Evolutionary conservation across 306 rosid species (phyloP).

Genomic region (Lablab purpureus): DNA sequence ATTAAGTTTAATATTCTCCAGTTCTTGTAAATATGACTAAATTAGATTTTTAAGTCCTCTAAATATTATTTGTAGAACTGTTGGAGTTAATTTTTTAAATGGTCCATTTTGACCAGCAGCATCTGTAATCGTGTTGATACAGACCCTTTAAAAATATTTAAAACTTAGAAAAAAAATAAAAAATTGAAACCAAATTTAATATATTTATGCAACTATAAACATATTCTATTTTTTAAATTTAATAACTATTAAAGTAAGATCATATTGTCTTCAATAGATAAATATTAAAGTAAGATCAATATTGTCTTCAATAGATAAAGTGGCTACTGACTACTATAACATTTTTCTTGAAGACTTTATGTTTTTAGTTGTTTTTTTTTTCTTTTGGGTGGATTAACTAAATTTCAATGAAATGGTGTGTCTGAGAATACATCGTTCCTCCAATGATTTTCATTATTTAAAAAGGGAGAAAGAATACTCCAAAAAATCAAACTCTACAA

Average conservation of each 20-base stretch:
- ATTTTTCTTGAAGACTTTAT: not conserved
- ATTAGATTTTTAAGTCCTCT: not conserved
- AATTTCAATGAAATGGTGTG: not conserved
- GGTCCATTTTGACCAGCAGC: not conserved
- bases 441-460: not conserved
- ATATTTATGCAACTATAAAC: not conserved
- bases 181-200: not conserved
- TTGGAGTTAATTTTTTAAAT: not conserved
- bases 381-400: not conserved
- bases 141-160: not conserved
- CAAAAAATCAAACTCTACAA: conserved; percentile 16
- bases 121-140: not conserved
- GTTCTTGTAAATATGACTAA: not conserved
- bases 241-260: not conserved
- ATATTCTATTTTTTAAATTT: not conserved
- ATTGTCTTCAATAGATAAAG: conserved; percentile 15
- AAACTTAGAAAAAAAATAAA: not conserved
- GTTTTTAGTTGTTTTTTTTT: not conserved
- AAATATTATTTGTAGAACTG: not conserved
- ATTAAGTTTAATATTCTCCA: not conserved
- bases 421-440: conserved; percentile 23
- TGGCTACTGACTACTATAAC: not conserved
- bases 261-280: conserved; percentile 22
- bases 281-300: not conserved
- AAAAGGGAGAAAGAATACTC: conserved; percentile 13